These are phyloP conservation scores for Stachybotrys elegans DNA, from an alignment of 2,329 filamentous ascomycete genomes.

Conservation along the genomic window DNA sequence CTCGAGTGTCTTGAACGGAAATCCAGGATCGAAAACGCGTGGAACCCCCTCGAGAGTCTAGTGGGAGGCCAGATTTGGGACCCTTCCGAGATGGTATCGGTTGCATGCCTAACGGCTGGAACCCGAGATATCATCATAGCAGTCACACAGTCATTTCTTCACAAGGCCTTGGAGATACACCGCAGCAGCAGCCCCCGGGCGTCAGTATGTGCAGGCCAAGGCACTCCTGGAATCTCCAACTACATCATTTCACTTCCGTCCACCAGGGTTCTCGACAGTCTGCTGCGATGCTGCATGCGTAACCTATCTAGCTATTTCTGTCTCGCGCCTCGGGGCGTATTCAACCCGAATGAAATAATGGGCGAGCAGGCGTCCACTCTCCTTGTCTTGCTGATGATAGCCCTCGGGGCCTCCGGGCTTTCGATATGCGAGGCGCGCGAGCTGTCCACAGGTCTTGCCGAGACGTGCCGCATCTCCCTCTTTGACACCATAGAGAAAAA, in stretches of 20 bases:
- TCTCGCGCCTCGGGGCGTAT: background rate
- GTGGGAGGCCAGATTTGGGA: background rate
- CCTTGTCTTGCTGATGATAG: background rate
- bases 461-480: background rate
- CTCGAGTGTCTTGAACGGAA: background rate
- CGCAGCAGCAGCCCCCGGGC: too few relatives aligned
- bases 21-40: background rate
- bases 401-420: background rate
- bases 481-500: background rate
- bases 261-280: background rate
- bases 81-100: background rate
- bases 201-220: too few relatives aligned
- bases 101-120: background rate
- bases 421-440: background rate
- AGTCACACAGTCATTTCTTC: background rate
- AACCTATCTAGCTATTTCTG: background rate
- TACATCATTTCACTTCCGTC: background rate
- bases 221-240: too few relatives aligned
- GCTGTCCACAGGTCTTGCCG: background rate
- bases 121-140: background rate
- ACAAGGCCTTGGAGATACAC: background rate
- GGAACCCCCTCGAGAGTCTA: background rate
- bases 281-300: background rate
- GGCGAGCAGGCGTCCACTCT: background rate
- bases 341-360: background rate